A percentile compares a stretch with the other conserved stretches of the same genome.
Evolutionary conservation across 108 stramenopile genomes (phyloP).

Genomic region (Cyclotella atomus): DNA sequence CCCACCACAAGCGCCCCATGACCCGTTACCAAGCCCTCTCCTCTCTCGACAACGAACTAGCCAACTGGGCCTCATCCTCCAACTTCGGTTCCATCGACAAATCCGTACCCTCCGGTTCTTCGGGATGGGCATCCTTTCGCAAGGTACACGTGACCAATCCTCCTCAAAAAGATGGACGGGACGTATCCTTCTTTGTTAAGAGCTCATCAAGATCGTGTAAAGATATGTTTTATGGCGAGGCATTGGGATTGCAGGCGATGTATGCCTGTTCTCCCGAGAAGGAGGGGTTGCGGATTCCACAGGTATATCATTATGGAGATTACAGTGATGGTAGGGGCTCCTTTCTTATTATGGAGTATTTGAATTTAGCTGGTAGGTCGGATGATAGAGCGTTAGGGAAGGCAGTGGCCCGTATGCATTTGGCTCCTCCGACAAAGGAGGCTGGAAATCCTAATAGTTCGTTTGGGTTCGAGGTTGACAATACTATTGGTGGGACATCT

Average conservation of each 20-base stretch:
- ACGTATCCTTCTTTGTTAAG: conserved; percentile 62
- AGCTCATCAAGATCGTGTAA: conserved; percentile 25
- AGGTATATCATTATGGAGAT: conserved; percentile 57
- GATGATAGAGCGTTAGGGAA: conserved; percentile 50
- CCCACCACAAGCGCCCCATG: neutral
- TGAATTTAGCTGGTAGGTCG: conserved; percentile 45
- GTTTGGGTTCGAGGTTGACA: conserved; percentile 65
- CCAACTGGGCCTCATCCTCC: conserved; percentile 34
- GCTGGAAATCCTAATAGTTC: conserved; percentile 36
- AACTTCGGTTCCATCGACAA: conserved; percentile 43
- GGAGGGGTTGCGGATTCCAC: conserved; percentile 46
- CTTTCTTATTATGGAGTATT: conserved; percentile 59
- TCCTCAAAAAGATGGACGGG: conserved; percentile 10
- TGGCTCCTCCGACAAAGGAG: conserved; percentile 45
- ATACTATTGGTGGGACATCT: conserved; percentile 63
- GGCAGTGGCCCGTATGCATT: conserved; percentile 62
- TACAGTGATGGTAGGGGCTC: conserved; percentile 42
- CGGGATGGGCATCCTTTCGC: conserved; percentile 60
- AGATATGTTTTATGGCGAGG: conserved; percentile 63
- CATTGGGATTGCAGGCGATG: conserved; percentile 60
- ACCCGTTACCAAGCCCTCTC: conserved; percentile 23
- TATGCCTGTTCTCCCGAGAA: conserved; percentile 39
- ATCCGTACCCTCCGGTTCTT: conserved; percentile 43
- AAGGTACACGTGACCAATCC: conserved; percentile 51
- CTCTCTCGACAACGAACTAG: conserved; percentile 42